Evolutionary conservation across 257 asterid genomes (phyloP).

Genomic region (Forsythia viridissima): DNA sequence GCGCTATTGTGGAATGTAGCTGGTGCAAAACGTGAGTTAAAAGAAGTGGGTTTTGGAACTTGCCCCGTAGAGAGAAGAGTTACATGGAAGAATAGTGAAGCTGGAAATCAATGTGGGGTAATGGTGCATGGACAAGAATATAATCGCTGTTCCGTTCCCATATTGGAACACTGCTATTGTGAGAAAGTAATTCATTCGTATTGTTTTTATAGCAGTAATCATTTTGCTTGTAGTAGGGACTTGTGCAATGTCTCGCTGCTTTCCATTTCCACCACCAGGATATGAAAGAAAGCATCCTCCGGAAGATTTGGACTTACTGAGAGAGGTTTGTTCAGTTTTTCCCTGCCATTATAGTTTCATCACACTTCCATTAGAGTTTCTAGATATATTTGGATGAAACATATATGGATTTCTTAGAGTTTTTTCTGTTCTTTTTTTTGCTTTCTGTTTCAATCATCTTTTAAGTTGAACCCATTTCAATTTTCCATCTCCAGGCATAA

Average conservation of each 20-base stretch:
- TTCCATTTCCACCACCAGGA: constrained; percentile 61
- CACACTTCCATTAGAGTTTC: not conserved
- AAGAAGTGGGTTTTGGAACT: constrained; percentile 18
- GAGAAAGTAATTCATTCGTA: constrained; percentile 41
- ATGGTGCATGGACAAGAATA: constrained; percentile 65
- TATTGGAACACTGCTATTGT: constrained; percentile 41
- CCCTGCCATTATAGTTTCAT: not conserved
- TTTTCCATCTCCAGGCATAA: constrained; percentile 2
- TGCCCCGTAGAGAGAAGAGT: constrained; percentile 25
- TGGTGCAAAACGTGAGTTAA: constrained; percentile 13
- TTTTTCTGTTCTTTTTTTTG: not conserved
- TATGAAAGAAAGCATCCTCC: constrained; percentile 57
- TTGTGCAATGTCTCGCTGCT: constrained; percentile 57
- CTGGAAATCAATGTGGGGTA: constrained; percentile 62
- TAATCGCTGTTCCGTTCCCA: constrained; percentile 49
- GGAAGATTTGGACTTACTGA: constrained; percentile 54
- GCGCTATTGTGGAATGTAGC: constrained; percentile 6
- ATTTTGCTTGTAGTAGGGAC: constrained; percentile 31
- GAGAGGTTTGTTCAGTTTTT: constrained; percentile 59
- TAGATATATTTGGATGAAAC: constrained; percentile 9
- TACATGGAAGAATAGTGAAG: constrained; percentile 41
- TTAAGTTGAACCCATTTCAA: not conserved
- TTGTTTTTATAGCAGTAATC: constrained; percentile 27
- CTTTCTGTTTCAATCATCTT: constrained; percentile 6
- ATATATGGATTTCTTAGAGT: not conserved